Evolutionary conservation across 768 basidiomycete genomes (phyloP).

Genomic region (Tephrocybe sp.): DNA sequence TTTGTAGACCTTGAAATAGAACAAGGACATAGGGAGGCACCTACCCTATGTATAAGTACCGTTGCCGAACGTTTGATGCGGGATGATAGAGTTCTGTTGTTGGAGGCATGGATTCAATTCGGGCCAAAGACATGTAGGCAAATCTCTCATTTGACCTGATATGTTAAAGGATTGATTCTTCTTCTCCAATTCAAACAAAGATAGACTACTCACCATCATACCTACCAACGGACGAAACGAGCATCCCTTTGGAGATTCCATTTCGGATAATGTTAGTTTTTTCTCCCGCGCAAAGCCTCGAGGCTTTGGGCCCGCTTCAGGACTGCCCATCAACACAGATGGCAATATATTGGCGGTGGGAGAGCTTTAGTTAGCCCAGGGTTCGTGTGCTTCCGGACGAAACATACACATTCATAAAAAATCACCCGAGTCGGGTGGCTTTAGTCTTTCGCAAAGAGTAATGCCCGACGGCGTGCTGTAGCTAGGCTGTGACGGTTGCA

Average conservation of each 20-base stretch:
- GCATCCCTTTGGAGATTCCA: slow-evolving; percentile 17
- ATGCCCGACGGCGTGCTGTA: too few relatives aligned
- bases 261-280: slow-evolving; percentile 5
- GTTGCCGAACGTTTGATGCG: too few relatives aligned
- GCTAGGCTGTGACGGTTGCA: too few relatives aligned
- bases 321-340: slow-evolving; percentile 10
- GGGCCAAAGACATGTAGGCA: slow-evolving; percentile 1
- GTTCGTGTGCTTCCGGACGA: not conserved
- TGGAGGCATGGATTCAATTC: too few relatives aligned
- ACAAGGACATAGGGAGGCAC: too few relatives aligned
- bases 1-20: too few relatives aligned
- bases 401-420: too few relatives aligned
- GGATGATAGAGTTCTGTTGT: too few relatives aligned
- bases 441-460: too few relatives aligned
- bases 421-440: not conserved
- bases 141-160: slow-evolving; percentile 6
- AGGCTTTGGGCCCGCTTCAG: slow-evolving; percentile 4
- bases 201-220: not conserved
- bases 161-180: slow-evolving; percentile 5
- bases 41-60: too few relatives aligned
- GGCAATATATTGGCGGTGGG: slow-evolving; percentile 1
- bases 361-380: not conserved
- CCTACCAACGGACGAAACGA: not conserved
- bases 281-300: slow-evolving; percentile 7
- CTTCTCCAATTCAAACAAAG: not conserved